Percentiles rank a stretch among this genome's conserved stretches.
Conservation (phyloP, 495 filamentous ascomycete genomes). For the Haplographium delicatum region DNA sequence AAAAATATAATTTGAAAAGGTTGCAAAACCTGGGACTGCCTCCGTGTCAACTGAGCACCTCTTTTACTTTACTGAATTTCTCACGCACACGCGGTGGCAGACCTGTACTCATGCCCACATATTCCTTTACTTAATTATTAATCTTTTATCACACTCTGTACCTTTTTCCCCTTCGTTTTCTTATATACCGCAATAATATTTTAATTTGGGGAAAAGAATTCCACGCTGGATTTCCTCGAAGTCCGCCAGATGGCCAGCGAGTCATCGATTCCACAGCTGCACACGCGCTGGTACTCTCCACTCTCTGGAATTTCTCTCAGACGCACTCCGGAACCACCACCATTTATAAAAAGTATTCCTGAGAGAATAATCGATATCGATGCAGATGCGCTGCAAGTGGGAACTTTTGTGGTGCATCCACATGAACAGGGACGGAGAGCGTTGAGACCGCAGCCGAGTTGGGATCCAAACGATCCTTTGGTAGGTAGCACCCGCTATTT, state of each 20-base stretch:
- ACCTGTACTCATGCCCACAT: too few relatives aligned
- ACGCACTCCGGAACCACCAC: not conserved
- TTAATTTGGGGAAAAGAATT: not conserved
- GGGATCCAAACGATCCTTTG: slow-evolving; percentile 7
- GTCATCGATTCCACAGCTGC: not conserved
- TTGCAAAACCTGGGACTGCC: too few relatives aligned
- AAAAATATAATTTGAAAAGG: too few relatives aligned
- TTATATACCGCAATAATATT: not conserved
- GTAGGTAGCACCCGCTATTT: not conserved
- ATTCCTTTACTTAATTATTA: too few relatives aligned
- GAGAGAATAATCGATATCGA: not conserved
- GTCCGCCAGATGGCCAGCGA: not conserved
- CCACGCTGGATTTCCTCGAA: not conserved
- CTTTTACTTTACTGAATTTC: too few relatives aligned
- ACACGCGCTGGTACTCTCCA: not conserved
- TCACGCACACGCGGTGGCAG: too few relatives aligned
- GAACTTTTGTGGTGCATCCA: not conserved
- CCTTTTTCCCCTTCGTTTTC: not conserved
- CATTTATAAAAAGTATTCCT: not conserved
- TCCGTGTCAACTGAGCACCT: too few relatives aligned
- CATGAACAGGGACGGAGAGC: not conserved
- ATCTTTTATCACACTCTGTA: too few relatives aligned
- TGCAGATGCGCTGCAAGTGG: not conserved
- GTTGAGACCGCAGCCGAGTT: not conserved
- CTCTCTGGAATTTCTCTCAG: not conserved